A percentile compares a stretch with the other conserved stretches of the same genome.
phyloP scores from a whole-genome alignment of 345 rosid species.

The Arabis hirsuta region DNA sequence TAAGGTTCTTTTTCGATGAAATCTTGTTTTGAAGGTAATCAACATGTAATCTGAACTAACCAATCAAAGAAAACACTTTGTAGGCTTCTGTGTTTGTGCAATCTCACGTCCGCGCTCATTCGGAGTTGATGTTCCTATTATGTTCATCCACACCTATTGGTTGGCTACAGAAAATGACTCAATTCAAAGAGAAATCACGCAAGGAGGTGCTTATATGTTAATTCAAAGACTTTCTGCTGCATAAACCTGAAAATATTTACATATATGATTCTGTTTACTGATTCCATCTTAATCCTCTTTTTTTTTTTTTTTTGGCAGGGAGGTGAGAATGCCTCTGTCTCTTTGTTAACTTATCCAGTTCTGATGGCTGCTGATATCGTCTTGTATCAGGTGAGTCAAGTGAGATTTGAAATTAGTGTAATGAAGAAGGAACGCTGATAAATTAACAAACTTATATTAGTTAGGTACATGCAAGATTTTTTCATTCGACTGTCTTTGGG shows the following conservation, averaged over 20 bases:
- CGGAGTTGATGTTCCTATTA: conserved; percentile 81
- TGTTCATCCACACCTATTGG: conserved; percentile 88
- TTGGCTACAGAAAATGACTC: conserved; percentile 88
- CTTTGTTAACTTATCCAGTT: conserved; percentile 86
- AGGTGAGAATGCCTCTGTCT: conserved; percentile 79
- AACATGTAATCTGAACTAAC: conserved; percentile 5
- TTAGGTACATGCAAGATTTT: neutral
- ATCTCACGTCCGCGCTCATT: conserved; percentile 83
- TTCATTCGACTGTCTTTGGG: neutral
- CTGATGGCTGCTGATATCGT: conserved; percentile 93
- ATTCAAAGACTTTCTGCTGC: neutral
- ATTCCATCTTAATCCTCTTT: conserved; percentile 4
- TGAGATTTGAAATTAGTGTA: neutral
- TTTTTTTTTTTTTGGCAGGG: conserved; percentile 57
- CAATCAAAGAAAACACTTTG: conserved; percentile 20
- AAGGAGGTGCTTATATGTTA: conserved; percentile 62
- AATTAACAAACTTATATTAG: neutral
- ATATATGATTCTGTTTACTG: conserved; percentile 18
- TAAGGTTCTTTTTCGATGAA: conserved; percentile 52
- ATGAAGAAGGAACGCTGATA: conserved; percentile 1
- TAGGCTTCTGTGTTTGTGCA: conserved; percentile 96
- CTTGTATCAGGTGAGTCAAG: conserved; percentile 68
- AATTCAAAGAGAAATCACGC: conserved; percentile 93
- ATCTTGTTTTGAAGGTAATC: neutral
- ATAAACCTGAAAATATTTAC: neutral